Evolutionary conservation across 2,329 filamentous ascomycete species (phyloP).

Genomic region (Hysterium pulicare): DNA sequence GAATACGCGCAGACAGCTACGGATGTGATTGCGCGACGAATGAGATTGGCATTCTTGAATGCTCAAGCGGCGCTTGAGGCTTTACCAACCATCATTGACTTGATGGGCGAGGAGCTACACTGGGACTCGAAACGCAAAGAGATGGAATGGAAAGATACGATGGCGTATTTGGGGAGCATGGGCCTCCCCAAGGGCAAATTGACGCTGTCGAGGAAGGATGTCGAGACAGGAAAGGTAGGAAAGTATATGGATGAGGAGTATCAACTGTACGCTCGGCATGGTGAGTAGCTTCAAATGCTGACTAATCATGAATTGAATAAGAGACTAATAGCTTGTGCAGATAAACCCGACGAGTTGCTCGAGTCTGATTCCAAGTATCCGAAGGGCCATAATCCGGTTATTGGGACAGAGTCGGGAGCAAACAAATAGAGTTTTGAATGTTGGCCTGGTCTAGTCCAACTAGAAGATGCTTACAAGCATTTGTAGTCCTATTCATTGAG

Average conservation of each 20-base stretch:
- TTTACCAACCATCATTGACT: conserved; percentile 78
- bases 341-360: conserved; percentile 53
- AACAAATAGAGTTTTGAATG: too few relatives aligned
- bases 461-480: too few relatives aligned
- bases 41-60: conserved; percentile 83
- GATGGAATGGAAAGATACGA: conserved; percentile 72
- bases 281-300: conserved; percentile 29
- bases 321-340: conserved; percentile 24
- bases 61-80: conserved; percentile 86
- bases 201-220: conserved; percentile 54
- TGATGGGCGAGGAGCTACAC: conserved; percentile 79
- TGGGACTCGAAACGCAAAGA: conserved; percentile 74
- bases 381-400: conserved; percentile 44
- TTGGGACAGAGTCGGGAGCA: conserved; percentile 42
- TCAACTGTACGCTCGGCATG: conserved; percentile 48
- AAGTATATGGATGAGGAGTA: conserved; percentile 49
- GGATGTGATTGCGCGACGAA: conserved; percentile 82
- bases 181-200: conserved; percentile 58
- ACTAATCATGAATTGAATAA: background rate
- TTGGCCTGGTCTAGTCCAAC: too few relatives aligned
- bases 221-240: conserved; percentile 51
- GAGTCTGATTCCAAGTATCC: conserved; percentile 48
- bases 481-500: too few relatives aligned
- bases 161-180: conserved; percentile 60
- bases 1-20: conserved; percentile 91